Conservation (phyloP, 352 stramenopile genomes). For the Pythium pyrilobum region DNA sequence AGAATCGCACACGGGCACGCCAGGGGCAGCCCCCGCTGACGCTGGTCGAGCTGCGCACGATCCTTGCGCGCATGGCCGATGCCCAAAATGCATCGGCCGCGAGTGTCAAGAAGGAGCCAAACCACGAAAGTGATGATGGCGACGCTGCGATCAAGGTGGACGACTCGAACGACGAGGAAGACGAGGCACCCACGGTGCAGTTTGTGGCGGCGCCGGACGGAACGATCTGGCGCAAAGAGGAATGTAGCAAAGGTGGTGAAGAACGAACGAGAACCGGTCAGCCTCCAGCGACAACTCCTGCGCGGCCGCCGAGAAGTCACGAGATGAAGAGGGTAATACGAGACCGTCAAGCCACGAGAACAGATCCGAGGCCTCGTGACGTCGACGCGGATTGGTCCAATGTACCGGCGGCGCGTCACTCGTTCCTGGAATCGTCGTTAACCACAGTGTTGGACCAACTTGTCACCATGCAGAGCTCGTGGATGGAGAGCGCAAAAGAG, state of each 20-base stretch:
- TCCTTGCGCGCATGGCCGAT: not conserved
- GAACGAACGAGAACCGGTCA: too few species aligned
- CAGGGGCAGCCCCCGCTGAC: not conserved
- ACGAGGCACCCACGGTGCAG: not conserved
- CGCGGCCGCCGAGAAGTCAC: too few species aligned
- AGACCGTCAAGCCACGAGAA: too few species aligned
- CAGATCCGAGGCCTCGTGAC: too few species aligned
- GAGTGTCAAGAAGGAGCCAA: too few species aligned
- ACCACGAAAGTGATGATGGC: too few species aligned
- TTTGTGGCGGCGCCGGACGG: not conserved
- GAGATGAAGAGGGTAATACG: too few species aligned
- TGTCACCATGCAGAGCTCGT: conserved; percentile 2
- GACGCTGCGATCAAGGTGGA: not conserved
- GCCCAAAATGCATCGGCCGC: too few species aligned
- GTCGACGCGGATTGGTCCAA: not conserved
- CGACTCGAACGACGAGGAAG: not conserved
- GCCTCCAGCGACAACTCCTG: too few species aligned
- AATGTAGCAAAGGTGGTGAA: not conserved
- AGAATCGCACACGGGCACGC: too few species aligned
- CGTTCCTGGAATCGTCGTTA: conserved; percentile 9
- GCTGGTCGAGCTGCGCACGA: not conserved
- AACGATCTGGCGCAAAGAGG: not conserved
- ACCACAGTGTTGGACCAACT: conserved; percentile 3
- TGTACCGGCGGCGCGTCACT: not conserved
- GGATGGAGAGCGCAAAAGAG: conserved; percentile 5